Base-by-base conservation (phyloP, 192 early-diverging fungal genomes). In the Podila minutissima region DNA sequence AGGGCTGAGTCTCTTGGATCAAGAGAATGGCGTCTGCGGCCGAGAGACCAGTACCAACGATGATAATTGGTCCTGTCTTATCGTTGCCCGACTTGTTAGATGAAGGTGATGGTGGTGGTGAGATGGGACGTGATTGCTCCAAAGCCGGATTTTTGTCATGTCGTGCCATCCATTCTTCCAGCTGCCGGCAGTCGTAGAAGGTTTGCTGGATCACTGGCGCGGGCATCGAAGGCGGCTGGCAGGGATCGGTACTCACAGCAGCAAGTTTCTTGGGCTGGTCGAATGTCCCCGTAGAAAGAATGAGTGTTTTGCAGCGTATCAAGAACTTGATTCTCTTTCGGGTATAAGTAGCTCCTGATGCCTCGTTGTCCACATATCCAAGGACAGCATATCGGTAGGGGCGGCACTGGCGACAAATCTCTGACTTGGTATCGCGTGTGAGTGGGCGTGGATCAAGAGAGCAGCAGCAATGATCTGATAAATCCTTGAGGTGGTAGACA, bases 1-100 rank as follows among this genome's bases (percentile, higher is more conserved):
- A 81, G 22, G 77, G 77, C 17, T 81, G 77, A 57, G 63, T 81
- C 49, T 81, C 71, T 46, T 73, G 77, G 22, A 81, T 81, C 38
- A 81, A 24, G 2, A 81, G 50, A 17, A 81, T 81, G 2, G 77
- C 77, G 41, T 81, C 77, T 5, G 77, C 77, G 19, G 77, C 77
- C 12, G 77, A 81, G 24, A 81, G 71, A 38, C 77, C 77, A 31
- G 77, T 81, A 1, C 77, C 77, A 24, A 81, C 77, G 61, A 81
- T 81, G 32, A 81, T 71, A 35, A 81, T 73, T 4, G 77, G 77
- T 2, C 66, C 60, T 4, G 66, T 41, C 0, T 32, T 37, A 0
- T 55, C 53, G 53, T 26, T 55, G 19, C 6, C 53, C 41, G 15
- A 46, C 38, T 26, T 15, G 13, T 67, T 41, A 20, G 51, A 49